Conservation (phyloP, 495 filamentous ascomycete species). For the Penicillium longicatenatum region DNA sequence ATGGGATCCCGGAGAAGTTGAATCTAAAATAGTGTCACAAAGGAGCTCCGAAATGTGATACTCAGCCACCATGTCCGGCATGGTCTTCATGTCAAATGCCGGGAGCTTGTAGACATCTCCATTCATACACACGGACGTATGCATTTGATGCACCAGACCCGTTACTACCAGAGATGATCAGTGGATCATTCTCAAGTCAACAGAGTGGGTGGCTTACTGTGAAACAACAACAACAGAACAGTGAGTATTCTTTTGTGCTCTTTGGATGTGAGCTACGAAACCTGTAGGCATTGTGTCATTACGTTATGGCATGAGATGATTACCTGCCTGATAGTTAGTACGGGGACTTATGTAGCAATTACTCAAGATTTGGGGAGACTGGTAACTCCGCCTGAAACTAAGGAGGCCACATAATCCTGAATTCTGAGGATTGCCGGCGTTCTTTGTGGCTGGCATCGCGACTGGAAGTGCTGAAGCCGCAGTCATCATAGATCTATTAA, state of each 20-base stretch:
- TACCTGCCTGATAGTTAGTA: constrained; percentile 29
- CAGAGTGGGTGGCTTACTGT: constrained; percentile 29
- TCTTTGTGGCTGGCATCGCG: constrained; percentile 52
- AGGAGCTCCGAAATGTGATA: constrained; percentile 61
- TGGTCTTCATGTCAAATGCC: constrained; percentile 55
- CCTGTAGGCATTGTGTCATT: constrained; percentile 62
- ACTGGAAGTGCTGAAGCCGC: constrained; percentile 50
- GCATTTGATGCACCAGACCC: constrained; percentile 60
- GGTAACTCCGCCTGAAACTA: constrained; percentile 50
- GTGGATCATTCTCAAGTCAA: not conserved
- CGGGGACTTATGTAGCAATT: not conserved
- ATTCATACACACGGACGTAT: constrained; percentile 60
- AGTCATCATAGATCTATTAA: constrained; percentile 61
- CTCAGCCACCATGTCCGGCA: constrained; percentile 55
- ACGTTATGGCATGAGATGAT: constrained; percentile 67
- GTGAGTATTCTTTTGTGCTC: constrained; percentile 53
- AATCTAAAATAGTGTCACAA: constrained; percentile 72
- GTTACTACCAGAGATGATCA: constrained; percentile 35
- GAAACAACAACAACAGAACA: constrained; percentile 56
- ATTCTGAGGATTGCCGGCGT: constrained; percentile 55
- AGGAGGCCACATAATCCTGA: constrained; percentile 57
- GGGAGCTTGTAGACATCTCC: constrained; percentile 61
- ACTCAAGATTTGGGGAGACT: constrained; percentile 23
- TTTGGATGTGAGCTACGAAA: constrained; percentile 47
- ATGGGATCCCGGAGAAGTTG: constrained; percentile 64